Evolutionary conservation across 2,329 filamentous ascomycete species (phyloP).

Genomic region (Hypoxylon sp.): DNA sequence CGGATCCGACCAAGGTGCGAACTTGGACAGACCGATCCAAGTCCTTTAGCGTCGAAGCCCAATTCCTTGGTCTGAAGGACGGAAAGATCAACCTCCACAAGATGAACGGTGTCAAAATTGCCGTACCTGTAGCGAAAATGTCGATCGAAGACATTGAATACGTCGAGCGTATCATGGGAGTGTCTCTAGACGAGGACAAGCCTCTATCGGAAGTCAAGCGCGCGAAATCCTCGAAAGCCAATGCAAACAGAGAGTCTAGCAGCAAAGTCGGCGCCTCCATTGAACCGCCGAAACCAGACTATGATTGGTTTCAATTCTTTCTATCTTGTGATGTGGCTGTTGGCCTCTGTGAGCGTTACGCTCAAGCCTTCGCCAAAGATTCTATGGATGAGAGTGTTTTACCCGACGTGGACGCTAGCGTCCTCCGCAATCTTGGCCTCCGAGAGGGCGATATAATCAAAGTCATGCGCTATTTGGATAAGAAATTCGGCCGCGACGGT

Average conservation of each 20-base stretch:
- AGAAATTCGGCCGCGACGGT: conserved; percentile 79
- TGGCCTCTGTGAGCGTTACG: conserved; percentile 93
- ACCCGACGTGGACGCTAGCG: conserved; percentile 86
- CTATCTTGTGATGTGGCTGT: conserved; percentile 91
- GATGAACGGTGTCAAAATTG: conserved; percentile 97
- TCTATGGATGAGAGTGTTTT: conserved; percentile 96
- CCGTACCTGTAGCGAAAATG: conserved; percentile 96
- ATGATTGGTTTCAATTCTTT: conserved; percentile 99
- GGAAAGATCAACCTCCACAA: conserved; percentile 99
- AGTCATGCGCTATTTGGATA: conserved; percentile 90
- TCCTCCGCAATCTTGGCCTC: conserved; percentile 89
- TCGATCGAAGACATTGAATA: conserved; percentile 95
- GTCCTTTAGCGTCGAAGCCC: conserved; percentile 96
- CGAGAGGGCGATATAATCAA: conserved; percentile 97
- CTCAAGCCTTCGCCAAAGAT: conserved; percentile 88
- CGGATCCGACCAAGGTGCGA: conserved; percentile 84
- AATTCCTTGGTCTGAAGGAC: conserved; percentile 94
- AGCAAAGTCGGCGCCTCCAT: conserved; percentile 72
- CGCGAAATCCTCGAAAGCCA: conserved; percentile 58
- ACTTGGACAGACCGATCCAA: conserved; percentile 96
- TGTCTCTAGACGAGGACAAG: conserved; percentile 94
- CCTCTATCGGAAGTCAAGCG: conserved; percentile 87
- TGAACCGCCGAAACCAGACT: conserved; percentile 76
- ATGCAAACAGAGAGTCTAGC: conserved; percentile 50
- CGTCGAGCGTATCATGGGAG: conserved; percentile 88